Base-by-base conservation (phyloP, 495 filamentous ascomycete species). In the Astrocystis sublimbata region DNA sequence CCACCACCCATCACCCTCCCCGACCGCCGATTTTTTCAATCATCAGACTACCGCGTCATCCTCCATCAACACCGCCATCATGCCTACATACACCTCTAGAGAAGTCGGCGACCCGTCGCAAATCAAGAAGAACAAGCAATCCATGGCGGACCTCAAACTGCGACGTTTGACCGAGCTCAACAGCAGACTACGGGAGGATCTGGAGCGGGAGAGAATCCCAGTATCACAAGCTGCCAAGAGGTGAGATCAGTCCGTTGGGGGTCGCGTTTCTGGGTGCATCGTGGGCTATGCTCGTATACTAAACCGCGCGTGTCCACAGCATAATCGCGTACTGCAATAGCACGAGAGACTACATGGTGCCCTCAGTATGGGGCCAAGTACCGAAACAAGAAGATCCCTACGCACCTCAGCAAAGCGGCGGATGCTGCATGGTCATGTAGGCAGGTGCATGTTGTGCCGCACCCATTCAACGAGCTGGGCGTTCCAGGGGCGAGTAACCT, bases 311-410 rank as follows among this genome's bases (percentile, higher is more conserved):
- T 51, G 38, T 26, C 42, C 45, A 63, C 73, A 98, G 94, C 64
- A 88, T 98, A 72, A 97, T 98, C 72, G 88, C 89, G 63, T 98
- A 97, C 77, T 97, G 92, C 77, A 93, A 93, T 72, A 91, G 88
- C 75, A 97, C 94, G 65, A 91, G 92, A 77, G 94, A 98, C 74
- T 98, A 93, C 75, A 98, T 98, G 94, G 94, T 98, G 65, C 94
- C 94, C 54, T 93, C 90, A 51, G 88, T 96, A 73, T 98, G 96
- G 94, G 94, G 96, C 63, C 83, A 86, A 64, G 92, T 98, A 62
- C 91, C 93, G 69, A 93, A 90, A 82, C 86, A 88, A 68, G 94
- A 97, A 70, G 96, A 98, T 77, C 94, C 94, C 41, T 98, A 98
- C 73, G 92, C 93, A 61, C 93, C 93, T 62, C 94, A 92, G 79